Evolutionary conservation across 352 stramenopile species (phyloP).

Genomic region (Globisporangium paroecandrum): DNA sequence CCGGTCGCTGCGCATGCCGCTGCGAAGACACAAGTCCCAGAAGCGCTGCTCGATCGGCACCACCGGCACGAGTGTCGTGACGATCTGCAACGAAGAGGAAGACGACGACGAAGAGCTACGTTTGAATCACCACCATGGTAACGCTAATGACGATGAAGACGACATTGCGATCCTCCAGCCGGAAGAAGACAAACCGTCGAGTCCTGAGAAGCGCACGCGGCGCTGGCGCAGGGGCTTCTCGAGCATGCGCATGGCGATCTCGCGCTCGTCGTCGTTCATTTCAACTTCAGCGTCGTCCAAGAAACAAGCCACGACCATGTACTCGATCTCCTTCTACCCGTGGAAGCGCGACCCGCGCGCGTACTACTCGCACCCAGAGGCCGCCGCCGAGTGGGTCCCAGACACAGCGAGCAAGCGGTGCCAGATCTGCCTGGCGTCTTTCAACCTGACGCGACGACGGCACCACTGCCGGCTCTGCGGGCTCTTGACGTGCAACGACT

Average conservation of each 20-base stretch:
- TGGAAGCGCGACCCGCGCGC: conserved; percentile 67
- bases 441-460: conserved; percentile 61
- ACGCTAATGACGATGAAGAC: conserved; percentile 13
- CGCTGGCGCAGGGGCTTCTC: conserved; percentile 15
- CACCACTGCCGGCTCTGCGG: conserved; percentile 85
- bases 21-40: conserved; percentile 6
- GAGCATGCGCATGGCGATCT: conserved; percentile 15
- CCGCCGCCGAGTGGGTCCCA: conserved; percentile 67
- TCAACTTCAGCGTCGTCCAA: conserved; percentile 11
- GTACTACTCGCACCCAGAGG: conserved; percentile 69
- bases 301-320: conserved; percentile 41
- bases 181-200: conserved; percentile 5
- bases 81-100: conserved; percentile 11
- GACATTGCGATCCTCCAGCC: conserved; percentile 21
- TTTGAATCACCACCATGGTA: not conserved
- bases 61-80: conserved; percentile 15
- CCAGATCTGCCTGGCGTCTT: conserved; percentile 53
- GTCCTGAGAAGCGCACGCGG: not conserved
- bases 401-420: conserved; percentile 63
- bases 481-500: conserved; percentile 66
- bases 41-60: conserved; percentile 14
- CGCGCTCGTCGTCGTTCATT: conserved; percentile 9
- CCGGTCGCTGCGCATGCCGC: conserved; percentile 6
- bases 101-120: not conserved
- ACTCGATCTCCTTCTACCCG: conserved; percentile 73